phyloP scores from a whole-genome alignment of 2,329 filamentous ascomycete species.

The Rhynchosporium secalis region DNA sequence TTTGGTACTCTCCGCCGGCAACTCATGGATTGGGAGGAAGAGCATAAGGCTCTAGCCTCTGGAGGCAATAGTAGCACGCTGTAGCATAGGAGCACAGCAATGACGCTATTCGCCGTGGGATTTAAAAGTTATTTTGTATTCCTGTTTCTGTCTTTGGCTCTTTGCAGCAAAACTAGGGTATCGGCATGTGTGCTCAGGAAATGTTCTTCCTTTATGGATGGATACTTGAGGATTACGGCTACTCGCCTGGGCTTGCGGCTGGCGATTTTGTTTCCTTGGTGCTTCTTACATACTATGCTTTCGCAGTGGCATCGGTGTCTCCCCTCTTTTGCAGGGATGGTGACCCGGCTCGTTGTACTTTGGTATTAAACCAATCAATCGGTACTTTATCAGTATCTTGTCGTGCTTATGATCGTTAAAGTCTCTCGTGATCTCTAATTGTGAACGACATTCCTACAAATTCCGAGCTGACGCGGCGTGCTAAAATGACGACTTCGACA shows the following conservation, averaged over 20 bases:
- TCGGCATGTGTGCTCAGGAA: conserved; percentile 14
- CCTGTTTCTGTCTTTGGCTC: conserved; percentile 17
- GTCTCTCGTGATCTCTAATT: not conserved
- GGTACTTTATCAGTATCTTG: not conserved
- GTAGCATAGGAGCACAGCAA: conserved; percentile 31
- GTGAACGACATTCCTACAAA: not conserved
- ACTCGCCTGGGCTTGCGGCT: conserved; percentile 12
- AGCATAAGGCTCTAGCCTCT: conserved; percentile 32
- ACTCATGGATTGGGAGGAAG: conserved; percentile 40
- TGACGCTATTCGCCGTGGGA: conserved; percentile 38
- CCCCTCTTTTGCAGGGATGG: conserved; percentile 35
- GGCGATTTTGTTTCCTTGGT: conserved; percentile 11
- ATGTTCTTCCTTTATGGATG: conserved; percentile 14
- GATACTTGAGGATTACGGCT: conserved; percentile 11
- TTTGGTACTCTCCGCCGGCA: conserved; percentile 36
- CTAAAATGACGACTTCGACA: too few relatives aligned
- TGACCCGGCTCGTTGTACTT: conserved; percentile 31
- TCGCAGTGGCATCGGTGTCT: conserved; percentile 35
- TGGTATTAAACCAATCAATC: conserved; percentile 13
- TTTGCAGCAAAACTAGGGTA: conserved; percentile 5
- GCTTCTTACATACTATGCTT: conserved; percentile 21
- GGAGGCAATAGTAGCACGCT: conserved; percentile 38
- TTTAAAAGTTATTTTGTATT: conserved; percentile 28
- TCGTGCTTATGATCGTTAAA: not conserved
- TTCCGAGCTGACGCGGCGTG: conserved; percentile 7